These are phyloP conservation scores for Eruca vesicaria DNA, from an alignment of 441 rosid genomes.

Conservation along the genomic window DNA sequence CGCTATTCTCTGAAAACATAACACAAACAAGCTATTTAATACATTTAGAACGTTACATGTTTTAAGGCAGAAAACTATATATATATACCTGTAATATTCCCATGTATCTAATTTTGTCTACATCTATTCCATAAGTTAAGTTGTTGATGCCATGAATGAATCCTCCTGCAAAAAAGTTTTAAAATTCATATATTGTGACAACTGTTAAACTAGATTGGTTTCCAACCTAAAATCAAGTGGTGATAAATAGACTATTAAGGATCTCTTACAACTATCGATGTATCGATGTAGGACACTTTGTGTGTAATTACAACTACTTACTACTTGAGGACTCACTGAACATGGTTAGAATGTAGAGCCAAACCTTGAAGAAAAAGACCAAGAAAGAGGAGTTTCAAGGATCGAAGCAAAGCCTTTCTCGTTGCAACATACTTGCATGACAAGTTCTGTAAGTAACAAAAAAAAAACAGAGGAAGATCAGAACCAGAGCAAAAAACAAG, in stretches of 20 bases:
- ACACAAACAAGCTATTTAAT: neutral
- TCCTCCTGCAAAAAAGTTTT: constrained; percentile 70
- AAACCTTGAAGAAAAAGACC: constrained; percentile 85
- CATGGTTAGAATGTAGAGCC: constrained; percentile 8
- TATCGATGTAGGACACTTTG: no score
- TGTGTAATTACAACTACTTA: no score
- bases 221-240: no score
- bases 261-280: no score
- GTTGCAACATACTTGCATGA: constrained; percentile 58
- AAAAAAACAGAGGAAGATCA: neutral
- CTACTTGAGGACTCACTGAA: neutral
- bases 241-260: no score
- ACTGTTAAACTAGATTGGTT: no score
- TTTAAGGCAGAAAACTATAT: neutral
- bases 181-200: no score
- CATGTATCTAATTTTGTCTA: constrained; percentile 58
- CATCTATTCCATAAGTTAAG: constrained; percentile 66
- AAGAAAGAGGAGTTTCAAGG: constrained; percentile 55
- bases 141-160: constrained; percentile 67
- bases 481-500: neutral
- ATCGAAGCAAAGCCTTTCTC: constrained; percentile 56
- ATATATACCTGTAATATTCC: constrained; percentile 74
- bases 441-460: constrained; percentile 43
- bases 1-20: constrained; percentile 70
- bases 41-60: neutral